A percentile compares a stretch with the other conserved stretches of the same genome.
Conservation (phyloP, 2,329 filamentous ascomycete genomes). For the Thelonectria rubi region DNA sequence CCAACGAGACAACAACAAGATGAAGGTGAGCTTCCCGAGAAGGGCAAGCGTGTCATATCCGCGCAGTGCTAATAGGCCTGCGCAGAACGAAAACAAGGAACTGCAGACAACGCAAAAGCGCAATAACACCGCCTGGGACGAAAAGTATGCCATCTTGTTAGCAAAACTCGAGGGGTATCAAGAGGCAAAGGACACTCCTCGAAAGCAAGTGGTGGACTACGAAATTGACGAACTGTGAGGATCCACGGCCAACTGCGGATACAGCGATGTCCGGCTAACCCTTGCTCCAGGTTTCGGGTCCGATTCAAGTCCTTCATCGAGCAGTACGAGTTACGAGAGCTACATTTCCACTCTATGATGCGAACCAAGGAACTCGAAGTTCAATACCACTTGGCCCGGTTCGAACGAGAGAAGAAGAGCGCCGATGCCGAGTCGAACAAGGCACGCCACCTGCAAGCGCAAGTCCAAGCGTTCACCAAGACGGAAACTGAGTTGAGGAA, state of each 20-base stretch:
- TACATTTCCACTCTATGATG: constrained; percentile 92
- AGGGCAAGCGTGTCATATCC: neutral
- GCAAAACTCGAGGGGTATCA: constrained; percentile 89
- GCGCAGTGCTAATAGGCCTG: constrained; percentile 36
- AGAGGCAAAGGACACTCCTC: constrained; percentile 83
- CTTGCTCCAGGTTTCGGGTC: constrained; percentile 73
- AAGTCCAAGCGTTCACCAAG: constrained; percentile 95
- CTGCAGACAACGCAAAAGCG: constrained; percentile 86
- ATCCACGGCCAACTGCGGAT: neutral
- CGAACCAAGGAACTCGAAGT: constrained; percentile 96
- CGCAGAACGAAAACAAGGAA: constrained; percentile 89
- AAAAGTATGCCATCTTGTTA: constrained; percentile 81
- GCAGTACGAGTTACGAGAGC: constrained; percentile 93
- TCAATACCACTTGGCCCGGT: constrained; percentile 87
- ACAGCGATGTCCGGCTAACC: constrained; percentile 17
- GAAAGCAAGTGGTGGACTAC: constrained; percentile 82
- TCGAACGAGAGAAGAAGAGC: constrained; percentile 88
- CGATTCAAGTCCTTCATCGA: constrained; percentile 96
- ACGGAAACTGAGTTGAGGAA: constrained; percentile 93
- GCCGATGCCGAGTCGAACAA: constrained; percentile 84
- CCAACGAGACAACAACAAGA: constrained; percentile 96
- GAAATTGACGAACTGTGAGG: constrained; percentile 89
- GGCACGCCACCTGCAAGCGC: constrained; percentile 84
- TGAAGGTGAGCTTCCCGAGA: constrained; percentile 74
- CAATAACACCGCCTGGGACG: constrained; percentile 84